Percentiles rank a stretch among this genome's conserved stretches.
These are phyloP conservation scores for Staphylotrichum tortipilum DNA, from an alignment of 495 filamentous ascomycete genomes.

Conservation along the genomic window DNA sequence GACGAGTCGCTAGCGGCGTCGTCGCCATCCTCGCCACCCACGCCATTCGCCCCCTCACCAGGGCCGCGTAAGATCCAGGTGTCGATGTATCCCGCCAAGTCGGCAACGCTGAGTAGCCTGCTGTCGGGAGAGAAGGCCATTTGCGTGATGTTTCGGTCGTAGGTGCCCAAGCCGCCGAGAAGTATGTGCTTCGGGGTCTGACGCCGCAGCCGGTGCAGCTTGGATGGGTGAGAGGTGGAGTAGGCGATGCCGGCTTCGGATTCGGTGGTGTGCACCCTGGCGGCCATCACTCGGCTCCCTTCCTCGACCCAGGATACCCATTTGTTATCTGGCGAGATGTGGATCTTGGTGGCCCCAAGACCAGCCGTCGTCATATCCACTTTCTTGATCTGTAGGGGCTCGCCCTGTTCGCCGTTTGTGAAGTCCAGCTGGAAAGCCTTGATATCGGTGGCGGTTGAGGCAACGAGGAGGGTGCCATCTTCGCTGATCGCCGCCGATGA, in stretches of 20 bases:
- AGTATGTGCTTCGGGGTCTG: slow-evolving; percentile 46
- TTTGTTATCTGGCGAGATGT: slow-evolving; percentile 62
- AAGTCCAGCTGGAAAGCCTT: slow-evolving; percentile 64
- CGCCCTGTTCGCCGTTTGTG: slow-evolving; percentile 34
- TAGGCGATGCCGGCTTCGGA: slow-evolving; percentile 24
- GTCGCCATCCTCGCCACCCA: slow-evolving; percentile 14
- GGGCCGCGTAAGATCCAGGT: slow-evolving; percentile 63
- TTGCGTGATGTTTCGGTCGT: slow-evolving; percentile 67
- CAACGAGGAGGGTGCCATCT: slow-evolving; percentile 66
- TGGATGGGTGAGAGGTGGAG: slow-evolving; percentile 40
- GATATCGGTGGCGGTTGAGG: slow-evolving; percentile 66
- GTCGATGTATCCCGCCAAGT: slow-evolving; percentile 79
- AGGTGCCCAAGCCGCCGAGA: slow-evolving; percentile 64
- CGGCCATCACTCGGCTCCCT: slow-evolving; percentile 72
- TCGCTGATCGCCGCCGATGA: slow-evolving; percentile 65
- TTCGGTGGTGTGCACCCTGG: slow-evolving; percentile 47
- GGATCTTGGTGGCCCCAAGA: slow-evolving; percentile 61
- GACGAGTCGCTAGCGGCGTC: slow-evolving; percentile 24
- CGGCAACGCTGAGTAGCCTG: slow-evolving; percentile 64
- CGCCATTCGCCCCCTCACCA: slow-evolving; percentile 25
- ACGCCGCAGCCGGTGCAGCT: slow-evolving; percentile 51
- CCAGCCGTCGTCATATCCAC: slow-evolving; percentile 18
- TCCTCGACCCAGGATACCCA: slow-evolving; percentile 72
- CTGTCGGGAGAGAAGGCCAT: slow-evolving; percentile 74
- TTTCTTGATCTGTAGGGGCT: slow-evolving; percentile 29